Conservation (phyloP, 2,329 filamentous ascomycete genomes). For the Fusarium pseudoanthophilum region DNA sequence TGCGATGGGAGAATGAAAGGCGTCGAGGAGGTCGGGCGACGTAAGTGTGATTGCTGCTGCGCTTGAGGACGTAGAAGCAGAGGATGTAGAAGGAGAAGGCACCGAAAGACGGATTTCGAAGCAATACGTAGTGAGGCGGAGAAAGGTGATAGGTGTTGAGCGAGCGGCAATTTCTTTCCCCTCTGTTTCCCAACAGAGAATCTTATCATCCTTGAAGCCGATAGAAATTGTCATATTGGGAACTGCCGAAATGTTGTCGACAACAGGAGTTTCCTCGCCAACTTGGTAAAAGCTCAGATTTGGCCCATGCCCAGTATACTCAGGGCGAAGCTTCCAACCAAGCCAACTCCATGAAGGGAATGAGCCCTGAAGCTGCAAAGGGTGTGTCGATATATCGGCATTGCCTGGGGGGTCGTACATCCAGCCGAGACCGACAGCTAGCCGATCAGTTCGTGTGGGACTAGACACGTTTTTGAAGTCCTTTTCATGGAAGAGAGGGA, state of each 20-base stretch:
- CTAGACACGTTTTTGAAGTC: slow-evolving; percentile 45
- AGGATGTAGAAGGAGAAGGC: slow-evolving; percentile 12
- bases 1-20: slow-evolving; percentile 30
- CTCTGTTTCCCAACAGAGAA: slow-evolving; percentile 52
- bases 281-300: slow-evolving; percentile 49
- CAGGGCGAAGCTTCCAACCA: slow-evolving; percentile 47
- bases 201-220: slow-evolving; percentile 48
- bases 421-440: slow-evolving; percentile 52
- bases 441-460: slow-evolving; percentile 49
- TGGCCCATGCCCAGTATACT: slow-evolving; percentile 40
- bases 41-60: slow-evolving; percentile 32
- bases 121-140: slow-evolving; percentile 50
- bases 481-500: slow-evolving; percentile 50
- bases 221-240: slow-evolving; percentile 50
- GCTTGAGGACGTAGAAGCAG: slow-evolving; percentile 17
- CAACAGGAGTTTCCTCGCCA: slow-evolving; percentile 41
- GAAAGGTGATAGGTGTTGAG: slow-evolving; percentile 44
- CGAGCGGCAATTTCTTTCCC: slow-evolving; percentile 47
- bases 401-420: slow-evolving; percentile 42
- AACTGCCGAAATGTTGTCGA: slow-evolving; percentile 46
- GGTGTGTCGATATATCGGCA: slow-evolving; percentile 33
- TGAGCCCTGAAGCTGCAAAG: slow-evolving; percentile 42
- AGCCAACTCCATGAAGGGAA: slow-evolving; percentile 55
- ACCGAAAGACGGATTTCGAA: slow-evolving; percentile 47
- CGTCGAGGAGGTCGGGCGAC: slow-evolving; percentile 39